A percentile compares a stretch with the other conserved stretches of the same genome.
Conservation (phyloP, 352 stramenopile genomes). For the Blastocystis sp. region DNA sequence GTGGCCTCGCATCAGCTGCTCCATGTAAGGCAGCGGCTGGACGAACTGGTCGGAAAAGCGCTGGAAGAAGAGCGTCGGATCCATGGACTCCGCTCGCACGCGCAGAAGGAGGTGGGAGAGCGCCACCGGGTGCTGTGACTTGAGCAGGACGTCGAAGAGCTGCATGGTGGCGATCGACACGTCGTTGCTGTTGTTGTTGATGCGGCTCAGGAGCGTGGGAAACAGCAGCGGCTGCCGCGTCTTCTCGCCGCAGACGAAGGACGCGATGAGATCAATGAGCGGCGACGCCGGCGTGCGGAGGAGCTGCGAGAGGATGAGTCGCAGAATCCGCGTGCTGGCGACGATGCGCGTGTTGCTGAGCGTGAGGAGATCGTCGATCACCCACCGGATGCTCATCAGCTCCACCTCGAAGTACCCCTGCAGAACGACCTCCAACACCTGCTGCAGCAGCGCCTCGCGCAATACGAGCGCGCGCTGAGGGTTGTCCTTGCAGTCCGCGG, state of each 20-base stretch:
- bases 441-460: neutral
- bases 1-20: neutral
- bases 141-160: slow-evolving; percentile 33
- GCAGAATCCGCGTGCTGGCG: slow-evolving; percentile 3
- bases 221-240: neutral
- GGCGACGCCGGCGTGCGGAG: neutral
- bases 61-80: neutral
- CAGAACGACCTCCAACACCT: neutral
- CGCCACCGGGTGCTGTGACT: slow-evolving; percentile 25
- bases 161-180: slow-evolving; percentile 53
- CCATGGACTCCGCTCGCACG: neutral
- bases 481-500: slow-evolving; percentile 27
- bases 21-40: neutral
- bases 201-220: neutral
- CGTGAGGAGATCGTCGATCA: neutral
- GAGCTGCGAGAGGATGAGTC: neutral
- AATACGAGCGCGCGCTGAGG: neutral
- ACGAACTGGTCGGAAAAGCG: neutral
- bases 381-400: slow-evolving; percentile 28
- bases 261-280: slow-evolving; percentile 14
- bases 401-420: slow-evolving; percentile 23
- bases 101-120: neutral
- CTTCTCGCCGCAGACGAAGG: slow-evolving; percentile 7
- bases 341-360: slow-evolving; percentile 31
- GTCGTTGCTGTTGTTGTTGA: slow-evolving; percentile 15